Evolutionary conservation across 2,329 filamentous ascomycete genomes (phyloP).

Genomic region (Verticillium longisporum): DNA sequence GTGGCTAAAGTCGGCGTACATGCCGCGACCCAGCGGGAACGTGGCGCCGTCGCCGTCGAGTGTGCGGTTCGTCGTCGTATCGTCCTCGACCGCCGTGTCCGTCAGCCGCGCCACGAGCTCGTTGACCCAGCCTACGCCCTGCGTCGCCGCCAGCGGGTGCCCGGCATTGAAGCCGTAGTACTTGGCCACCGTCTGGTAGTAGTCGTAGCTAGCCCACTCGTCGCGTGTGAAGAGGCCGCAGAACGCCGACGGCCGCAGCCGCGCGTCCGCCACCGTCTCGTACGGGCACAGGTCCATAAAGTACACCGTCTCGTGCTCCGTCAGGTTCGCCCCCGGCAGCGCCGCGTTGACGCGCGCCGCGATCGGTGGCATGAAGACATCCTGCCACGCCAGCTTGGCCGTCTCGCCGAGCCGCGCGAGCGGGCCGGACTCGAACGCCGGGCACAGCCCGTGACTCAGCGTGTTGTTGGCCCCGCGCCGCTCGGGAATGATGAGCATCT

Average conservation of each 20-base stretch:
- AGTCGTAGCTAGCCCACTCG: constrained; percentile 77
- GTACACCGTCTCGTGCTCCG: constrained; percentile 53
- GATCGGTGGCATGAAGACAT: constrained; percentile 61
- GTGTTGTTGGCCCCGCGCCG: constrained; percentile 67
- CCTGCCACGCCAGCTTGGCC: constrained; percentile 51
- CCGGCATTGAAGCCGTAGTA: constrained; percentile 78
- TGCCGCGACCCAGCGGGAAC: constrained; percentile 61
- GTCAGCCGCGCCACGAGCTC: constrained; percentile 82
- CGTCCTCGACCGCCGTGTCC: constrained; percentile 57
- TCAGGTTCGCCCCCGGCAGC: constrained; percentile 62
- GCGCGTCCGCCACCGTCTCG: constrained; percentile 61
- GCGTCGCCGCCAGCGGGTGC: constrained; percentile 72
- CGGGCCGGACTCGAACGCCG: constrained; percentile 57
- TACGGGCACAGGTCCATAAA: constrained; percentile 91
- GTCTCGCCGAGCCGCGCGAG: constrained; percentile 37
- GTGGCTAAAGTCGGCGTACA: constrained; percentile 90
- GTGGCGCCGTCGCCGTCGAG: constrained; percentile 60
- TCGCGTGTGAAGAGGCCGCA: constrained; percentile 65
- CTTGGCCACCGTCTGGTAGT: constrained; percentile 72
- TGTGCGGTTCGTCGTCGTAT: constrained; percentile 71
- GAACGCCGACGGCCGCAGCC: constrained; percentile 58
- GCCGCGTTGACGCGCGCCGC: constrained; percentile 60
- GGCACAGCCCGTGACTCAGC: constrained; percentile 67
- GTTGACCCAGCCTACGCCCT: constrained; percentile 82
- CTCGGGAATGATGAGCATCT: constrained; percentile 66